Evolutionary conservation across 2,329 filamentous ascomycete genomes (phyloP), one percentile per base, ranked within the genome.

Genomic region (Colletotrichum truncatum): DNA sequence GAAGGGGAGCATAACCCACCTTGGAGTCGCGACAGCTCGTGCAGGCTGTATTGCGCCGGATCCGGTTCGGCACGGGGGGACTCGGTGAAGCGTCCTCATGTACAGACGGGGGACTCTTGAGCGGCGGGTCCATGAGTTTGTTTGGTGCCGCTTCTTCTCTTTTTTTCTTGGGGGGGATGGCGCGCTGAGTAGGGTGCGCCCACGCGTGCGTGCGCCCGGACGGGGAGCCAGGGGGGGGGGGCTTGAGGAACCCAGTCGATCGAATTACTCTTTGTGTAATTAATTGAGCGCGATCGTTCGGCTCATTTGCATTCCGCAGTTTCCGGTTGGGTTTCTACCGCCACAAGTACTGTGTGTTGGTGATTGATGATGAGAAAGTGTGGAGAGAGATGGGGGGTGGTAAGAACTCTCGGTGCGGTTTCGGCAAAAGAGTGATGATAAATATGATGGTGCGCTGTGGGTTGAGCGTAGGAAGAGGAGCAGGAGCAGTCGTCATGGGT

Each of bases 21-120:
- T 80, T 80, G 59, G 78, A 73, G 60, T 75, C 73, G 28, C 73
- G 72, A 66, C 73, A 75, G 58, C 71, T 69, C 21, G 74, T 73
- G 48, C 73, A 75, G 25, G 73, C 73, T n/a, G 73, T 74, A 57
- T 75, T 75, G 7, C 73, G 70, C 62, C 73, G 68, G 66, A 75
- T 74, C 34, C 72, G 69, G 25, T 68, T 70, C 61, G 71, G 66
- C 65, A 61, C 55, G 10, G 61, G 65, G 30, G 61, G 51, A 10
- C 49, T 61, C 30, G 62, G 54, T 12, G 64, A 65, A 28, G 63
- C 16, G 25, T 63, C 57, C 28, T 58, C 48, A 25, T 51, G 49
- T 51, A 36, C 58, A 57, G 63, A 66, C 43, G 49, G 26, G 51
- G 63, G 63, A 43, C 51, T 66, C 63, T 63, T 66, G 34, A 63